Conservation (phyloP, 2,329 filamentous ascomycete species). For the Venturia carpophila region DNA sequence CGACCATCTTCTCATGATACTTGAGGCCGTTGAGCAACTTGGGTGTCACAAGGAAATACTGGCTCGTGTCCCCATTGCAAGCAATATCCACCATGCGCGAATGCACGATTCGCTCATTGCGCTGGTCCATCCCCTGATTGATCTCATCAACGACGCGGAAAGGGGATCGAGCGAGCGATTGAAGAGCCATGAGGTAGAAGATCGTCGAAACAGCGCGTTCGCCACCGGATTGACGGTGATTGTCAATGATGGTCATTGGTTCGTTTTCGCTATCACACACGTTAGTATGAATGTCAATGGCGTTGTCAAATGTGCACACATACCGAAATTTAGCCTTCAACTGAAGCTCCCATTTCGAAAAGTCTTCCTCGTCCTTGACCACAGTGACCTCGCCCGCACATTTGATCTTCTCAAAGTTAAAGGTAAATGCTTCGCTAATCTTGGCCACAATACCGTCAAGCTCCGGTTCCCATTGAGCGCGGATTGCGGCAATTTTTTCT, state of each 20-base stretch:
- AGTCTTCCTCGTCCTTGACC: conserved; percentile 79
- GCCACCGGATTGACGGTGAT: conserved; percentile 90
- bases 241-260: conserved; percentile 73
- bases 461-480: conserved; percentile 70
- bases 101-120: conserved; percentile 97
- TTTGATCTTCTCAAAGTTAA: conserved; percentile 89
- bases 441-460: conserved; percentile 68
- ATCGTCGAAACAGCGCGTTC: conserved; percentile 95
- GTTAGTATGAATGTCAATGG: conserved; percentile 20
- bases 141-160: conserved; percentile 99
- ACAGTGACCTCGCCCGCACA: conserved; percentile 87
- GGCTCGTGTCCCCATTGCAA: conserved; percentile 63
- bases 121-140: conserved; percentile 98
- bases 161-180: conserved; percentile 84
- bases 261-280: conserved; percentile 61
- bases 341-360: conserved; percentile 87
- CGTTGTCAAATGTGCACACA: conserved; percentile 25
- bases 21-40: conserved; percentile 80
- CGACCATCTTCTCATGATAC: conserved; percentile 85
- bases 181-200: conserved; percentile 97
- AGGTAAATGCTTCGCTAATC: conserved; percentile 85
- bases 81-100: conserved; percentile 97
- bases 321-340: conserved; percentile 94
- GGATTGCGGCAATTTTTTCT: conserved; percentile 56
- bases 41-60: conserved; percentile 96